Base-by-base conservation (phyloP, 1,284 basidiomycete genomes). In the Naganishia liquefaciens region DNA sequence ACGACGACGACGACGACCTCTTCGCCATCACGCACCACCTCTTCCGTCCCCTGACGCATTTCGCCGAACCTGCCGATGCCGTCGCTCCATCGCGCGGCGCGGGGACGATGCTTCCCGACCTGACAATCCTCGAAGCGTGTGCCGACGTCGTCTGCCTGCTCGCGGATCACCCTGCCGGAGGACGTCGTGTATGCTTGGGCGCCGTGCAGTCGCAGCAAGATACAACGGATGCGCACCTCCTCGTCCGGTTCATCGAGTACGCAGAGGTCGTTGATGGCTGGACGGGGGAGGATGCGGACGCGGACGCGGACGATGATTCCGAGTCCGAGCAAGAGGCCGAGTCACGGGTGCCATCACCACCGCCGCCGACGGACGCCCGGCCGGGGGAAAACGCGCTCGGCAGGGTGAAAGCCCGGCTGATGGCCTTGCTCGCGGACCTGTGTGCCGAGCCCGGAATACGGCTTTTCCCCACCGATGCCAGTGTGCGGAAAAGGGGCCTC, bases 401-500 rank as follows among this genome's bases (percentile, higher is more conserved):
- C 2, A 40, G 10, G 17, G 57, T 46, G 21, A 60, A 60, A 50
- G 33, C 57, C 11, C 37, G 46, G 19, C n/a, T 60, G 33, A 60
- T 60, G 57, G 33, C 46, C 3, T 37, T 46, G 30, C 46, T 60
- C 46, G 57, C 46, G 13, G 57, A 60, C 25, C n/a, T 60, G 3
- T 60, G 46, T 17, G 57, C 46, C 28, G 15, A 30, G 7, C 13
- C 28, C 17, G 33, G 40, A 4, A 30, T 58, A 5, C 37, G 47
- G 21, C 40, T 58, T 17, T 58, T 58, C 17, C 19, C 39, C 23
- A 13, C 19, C 11, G 37, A 50, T 9, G 5, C 77, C 4, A 42
- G n/a, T n/a, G n/a, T n/a, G n/a, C n/a, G n/a, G n/a, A n/a, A 33
- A 19, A 13, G 1, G 6, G 49, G 44, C 46, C 27, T 60, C n/a